These are phyloP conservation scores for Thelonectria rubi DNA, from an alignment of 2,329 filamentous ascomycete genomes.

Conservation along the genomic window DNA sequence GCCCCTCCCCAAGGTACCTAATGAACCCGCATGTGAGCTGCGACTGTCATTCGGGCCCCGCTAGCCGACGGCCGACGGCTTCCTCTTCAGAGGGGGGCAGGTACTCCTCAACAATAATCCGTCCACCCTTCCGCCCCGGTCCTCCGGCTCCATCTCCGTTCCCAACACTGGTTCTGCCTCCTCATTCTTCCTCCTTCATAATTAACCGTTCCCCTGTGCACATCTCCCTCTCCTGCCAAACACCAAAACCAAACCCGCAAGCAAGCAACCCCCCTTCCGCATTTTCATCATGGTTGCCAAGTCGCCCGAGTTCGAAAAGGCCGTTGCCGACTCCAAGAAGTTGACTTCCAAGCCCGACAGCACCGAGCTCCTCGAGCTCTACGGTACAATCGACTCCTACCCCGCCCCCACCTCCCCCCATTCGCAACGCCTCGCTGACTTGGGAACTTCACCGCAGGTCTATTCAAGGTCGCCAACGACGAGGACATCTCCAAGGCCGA, in stretches of 20 bases:
- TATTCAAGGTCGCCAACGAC: conserved; percentile 66
- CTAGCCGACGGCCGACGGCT: conserved; percentile 9
- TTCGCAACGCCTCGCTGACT: conserved; percentile 1
- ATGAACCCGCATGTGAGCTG: conserved; percentile 15
- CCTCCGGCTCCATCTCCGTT: conserved; percentile 17
- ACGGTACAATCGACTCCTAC: conserved; percentile 54
- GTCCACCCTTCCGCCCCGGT: conserved; percentile 13
- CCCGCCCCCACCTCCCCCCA: not conserved
- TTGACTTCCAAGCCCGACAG: conserved; percentile 70
- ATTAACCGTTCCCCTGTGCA: not conserved
- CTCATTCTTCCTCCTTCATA: conserved; percentile 6
- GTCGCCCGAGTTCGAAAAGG: conserved; percentile 62
- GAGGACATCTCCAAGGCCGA: conserved; percentile 66
- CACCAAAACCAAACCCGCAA: conserved; percentile 19
- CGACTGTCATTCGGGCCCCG: conserved; percentile 21
- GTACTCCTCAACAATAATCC: conserved; percentile 28
- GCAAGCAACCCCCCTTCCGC: conserved; percentile 3
- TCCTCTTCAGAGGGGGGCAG: conserved; percentile 1
- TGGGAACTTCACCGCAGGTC: conserved; percentile 49
- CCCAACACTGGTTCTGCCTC: conserved; percentile 13
- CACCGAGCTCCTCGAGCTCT: conserved; percentile 71
- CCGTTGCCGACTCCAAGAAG: conserved; percentile 72
- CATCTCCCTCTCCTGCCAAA: not conserved
- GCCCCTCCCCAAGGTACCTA: conserved; percentile 16
- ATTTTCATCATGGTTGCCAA: conserved; percentile 52